phyloP scores from a whole-genome alignment of 306 rosid genomes.

The Pachyrhizus erosus region DNA sequence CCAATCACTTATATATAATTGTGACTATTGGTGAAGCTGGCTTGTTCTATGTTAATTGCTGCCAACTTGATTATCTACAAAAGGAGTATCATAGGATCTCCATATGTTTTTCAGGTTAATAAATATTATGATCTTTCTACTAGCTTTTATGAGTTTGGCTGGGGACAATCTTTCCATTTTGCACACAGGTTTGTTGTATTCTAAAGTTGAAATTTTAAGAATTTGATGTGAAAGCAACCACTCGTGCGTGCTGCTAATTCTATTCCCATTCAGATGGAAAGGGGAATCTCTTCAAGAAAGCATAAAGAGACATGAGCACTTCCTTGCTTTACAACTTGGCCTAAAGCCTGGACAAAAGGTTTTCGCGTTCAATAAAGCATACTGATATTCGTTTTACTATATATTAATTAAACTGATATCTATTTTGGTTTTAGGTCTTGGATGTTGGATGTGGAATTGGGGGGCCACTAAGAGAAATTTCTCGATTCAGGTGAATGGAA shows the following conservation, averaged over 20 bases:
- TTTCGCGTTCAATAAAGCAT: constrained; percentile 37
- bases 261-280: constrained; percentile 63
- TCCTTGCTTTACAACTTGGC: constrained; percentile 83
- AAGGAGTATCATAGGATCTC: constrained; percentile 7
- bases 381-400: not conserved
- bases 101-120: constrained; percentile 69
- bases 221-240: not conserved
- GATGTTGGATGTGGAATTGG: constrained; percentile 98
- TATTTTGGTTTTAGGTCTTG: constrained; percentile 64
- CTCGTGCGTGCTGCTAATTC: constrained; percentile 13
- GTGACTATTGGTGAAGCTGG: constrained; percentile 13
- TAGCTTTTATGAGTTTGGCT: constrained; percentile 94
- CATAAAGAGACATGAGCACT: constrained; percentile 91
- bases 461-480: constrained; percentile 88
- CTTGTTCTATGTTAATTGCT: not conserved
- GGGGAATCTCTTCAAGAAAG: constrained; percentile 93
- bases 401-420: not conserved
- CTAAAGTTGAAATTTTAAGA: not conserved
- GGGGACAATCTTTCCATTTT: constrained; percentile 99
- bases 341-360: constrained; percentile 90
- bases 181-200: constrained; percentile 64
- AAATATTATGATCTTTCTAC: constrained; percentile 91
- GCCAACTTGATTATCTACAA: not conserved
- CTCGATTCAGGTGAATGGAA: constrained; percentile 76
- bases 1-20: no score